Percentiles rank a stretch among this genome's conserved stretches.
Evolutionary conservation across 805 yeast species (phyloP).

Genomic region (Alloascoidea africana): DNA sequence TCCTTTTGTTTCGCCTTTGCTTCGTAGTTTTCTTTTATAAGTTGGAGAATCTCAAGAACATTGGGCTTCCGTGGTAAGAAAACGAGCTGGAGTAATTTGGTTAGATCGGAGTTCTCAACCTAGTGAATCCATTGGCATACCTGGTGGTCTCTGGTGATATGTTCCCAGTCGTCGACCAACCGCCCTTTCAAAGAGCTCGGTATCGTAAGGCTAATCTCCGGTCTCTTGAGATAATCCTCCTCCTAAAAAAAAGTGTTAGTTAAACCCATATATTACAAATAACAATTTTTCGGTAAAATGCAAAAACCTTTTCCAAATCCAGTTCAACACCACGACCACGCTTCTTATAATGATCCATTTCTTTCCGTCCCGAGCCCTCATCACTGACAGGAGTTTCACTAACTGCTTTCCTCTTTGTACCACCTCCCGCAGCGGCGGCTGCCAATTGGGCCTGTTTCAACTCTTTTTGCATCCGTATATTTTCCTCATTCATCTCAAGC

Average conservation of each 20-base stretch:
- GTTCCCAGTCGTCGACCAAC: constrained; percentile 90
- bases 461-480: constrained; percentile 44
- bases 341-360: constrained; percentile 11
- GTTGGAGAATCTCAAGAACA: constrained; percentile 35
- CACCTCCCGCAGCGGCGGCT: constrained; percentile 2
- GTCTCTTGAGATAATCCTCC: constrained; percentile 19
- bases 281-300: no score
- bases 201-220: constrained; percentile 40
- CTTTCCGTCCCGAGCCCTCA: no score
- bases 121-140: constrained; percentile 1
- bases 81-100: constrained; percentile 21
- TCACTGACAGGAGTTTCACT: constrained; percentile 2
- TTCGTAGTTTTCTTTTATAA: constrained; percentile 27
- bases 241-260: no score
- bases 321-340: constrained; percentile 14
- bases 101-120: not conserved
- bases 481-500: constrained; percentile 53
- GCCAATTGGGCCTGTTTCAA: constrained; percentile 32
- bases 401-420: constrained; percentile 7
- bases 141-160: constrained; percentile 65
- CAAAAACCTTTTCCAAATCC: no score
- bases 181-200: constrained; percentile 54
- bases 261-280: no score
- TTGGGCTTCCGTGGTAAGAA: constrained; percentile 44
- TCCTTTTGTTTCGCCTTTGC: no score